Percentiles rank a stretch among this genome's conserved stretches.
Conservation (phyloP, 164 flowering plant genomes). For the Pachysandra terminalis region DNA sequence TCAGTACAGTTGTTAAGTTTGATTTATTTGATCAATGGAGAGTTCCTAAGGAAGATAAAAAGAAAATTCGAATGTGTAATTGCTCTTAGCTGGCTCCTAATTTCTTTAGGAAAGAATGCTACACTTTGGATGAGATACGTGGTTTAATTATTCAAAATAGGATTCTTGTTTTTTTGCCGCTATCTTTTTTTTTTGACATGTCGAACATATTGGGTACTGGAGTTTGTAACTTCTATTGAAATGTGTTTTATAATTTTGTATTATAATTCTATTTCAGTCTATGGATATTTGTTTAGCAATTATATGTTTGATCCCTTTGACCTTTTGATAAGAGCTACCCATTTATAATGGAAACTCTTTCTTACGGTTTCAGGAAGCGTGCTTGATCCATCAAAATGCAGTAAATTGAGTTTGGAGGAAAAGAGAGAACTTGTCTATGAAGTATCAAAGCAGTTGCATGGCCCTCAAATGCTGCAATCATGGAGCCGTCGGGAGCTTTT, state of each 20-base stretch:
- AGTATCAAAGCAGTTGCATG: neutral
- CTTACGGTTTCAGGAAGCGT: neutral
- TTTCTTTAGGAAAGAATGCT: neutral
- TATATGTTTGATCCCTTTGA: neutral
- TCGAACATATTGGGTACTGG: neutral
- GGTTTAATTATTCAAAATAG: neutral
- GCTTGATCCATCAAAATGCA: neutral
- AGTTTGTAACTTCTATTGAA: too few species aligned
- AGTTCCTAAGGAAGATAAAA: neutral
- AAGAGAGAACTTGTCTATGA: neutral
- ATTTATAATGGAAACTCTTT: neutral
- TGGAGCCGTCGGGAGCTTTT: neutral
- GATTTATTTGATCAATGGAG: neutral
- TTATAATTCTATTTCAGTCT: neutral
- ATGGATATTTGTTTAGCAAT: neutral
- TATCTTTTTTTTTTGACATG: neutral
- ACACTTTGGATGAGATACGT: neutral
- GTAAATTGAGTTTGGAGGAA: neutral
- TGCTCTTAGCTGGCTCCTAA: neutral
- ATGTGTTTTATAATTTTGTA: neutral
- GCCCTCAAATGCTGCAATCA: neutral
- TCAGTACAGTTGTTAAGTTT: neutral
- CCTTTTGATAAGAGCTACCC: neutral
- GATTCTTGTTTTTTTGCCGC: neutral
- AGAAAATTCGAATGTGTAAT: neutral